Base-by-base conservation (phyloP, 306 rosid species). In the Purshia tridentata region DNA sequence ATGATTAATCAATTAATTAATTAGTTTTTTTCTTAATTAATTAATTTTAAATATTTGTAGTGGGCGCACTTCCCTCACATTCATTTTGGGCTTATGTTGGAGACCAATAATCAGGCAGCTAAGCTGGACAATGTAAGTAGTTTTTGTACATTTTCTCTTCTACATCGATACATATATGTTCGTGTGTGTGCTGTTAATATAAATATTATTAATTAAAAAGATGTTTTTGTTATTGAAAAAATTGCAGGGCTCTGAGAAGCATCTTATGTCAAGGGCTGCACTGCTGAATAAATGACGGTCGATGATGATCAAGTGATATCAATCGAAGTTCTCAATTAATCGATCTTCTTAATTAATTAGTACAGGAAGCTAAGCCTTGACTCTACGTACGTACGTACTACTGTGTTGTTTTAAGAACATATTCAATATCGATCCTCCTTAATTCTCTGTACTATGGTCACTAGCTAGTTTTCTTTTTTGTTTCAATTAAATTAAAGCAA, bases 51-150 rank as follows among this genome's bases (percentile, higher is more conserved):
- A 68, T 6, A 29, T 29, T 29, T 29, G 35, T 62, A 95, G 99
- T 95, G 99, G 99, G 99, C 99, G 72, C 98, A 95, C 71, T 95
- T 91, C 83, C 99, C 99, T 74, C 99, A 86, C 69, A 95, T 95
- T 79, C 98, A 92, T 81, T 95, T 95, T 68, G 99, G 98, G 54
- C 82, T 92, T 67, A 95, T 90, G 97, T 56, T 95, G 88, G 97
- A 95, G 81, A 86, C 81, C 81, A 92, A 84, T 86, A 88, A 84
- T 77, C 98, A 92, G 72, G 81, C 35, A 29, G 35, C 88, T 82
- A 95, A 88, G 86, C 78, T 84, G 83, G 93, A 92, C 55, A 90
- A 83, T 74, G 98, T 92, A 83, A 82, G 98, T 77, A 40, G 42
- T 67, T 65, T 6, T 3, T 9, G 40, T 72, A 16, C 13, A 53